Evolutionary conservation across 2,329 filamentous ascomycete genomes (phyloP).

Genomic region (Fusarium pseudocircinatum): DNA sequence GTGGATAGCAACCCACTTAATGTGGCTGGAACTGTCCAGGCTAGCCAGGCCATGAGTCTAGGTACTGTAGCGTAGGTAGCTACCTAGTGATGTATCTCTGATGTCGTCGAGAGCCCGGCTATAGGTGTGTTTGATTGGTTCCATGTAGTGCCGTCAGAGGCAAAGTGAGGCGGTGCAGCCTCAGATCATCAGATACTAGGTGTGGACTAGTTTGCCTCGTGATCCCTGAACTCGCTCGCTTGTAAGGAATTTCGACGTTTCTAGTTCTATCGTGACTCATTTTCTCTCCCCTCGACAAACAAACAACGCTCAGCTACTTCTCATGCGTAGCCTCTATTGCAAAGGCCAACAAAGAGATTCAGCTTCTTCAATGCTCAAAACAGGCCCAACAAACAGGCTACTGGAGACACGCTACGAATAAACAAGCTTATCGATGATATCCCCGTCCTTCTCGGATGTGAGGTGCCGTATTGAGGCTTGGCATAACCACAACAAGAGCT

Average conservation of each 20-base stretch:
- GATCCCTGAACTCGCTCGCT: conserved; percentile 7
- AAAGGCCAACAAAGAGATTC: conserved; percentile 2
- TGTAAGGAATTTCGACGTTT: conserved; percentile 8
- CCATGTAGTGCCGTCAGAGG: conserved; percentile 4
- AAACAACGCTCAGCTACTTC: too few relatives aligned
- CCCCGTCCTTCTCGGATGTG: conserved; percentile 22
- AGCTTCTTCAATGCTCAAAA: neutral
- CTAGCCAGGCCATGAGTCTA: neutral
- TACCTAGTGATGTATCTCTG: neutral
- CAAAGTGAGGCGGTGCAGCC: conserved; percentile 36
- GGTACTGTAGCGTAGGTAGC: neutral
- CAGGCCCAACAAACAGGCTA: conserved; percentile 31
- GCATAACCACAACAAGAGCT: neutral
- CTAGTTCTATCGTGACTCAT: conserved; percentile 13
- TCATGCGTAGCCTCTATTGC: neutral
- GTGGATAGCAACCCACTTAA: conserved; percentile 11
- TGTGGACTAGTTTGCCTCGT: neutral
- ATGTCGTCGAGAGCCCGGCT: conserved; percentile 9
- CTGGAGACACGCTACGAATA: conserved; percentile 14
- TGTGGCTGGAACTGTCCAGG: conserved; percentile 4
- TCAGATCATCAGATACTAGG: neutral
- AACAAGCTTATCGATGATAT: conserved; percentile 32
- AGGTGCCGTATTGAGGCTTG: conserved; percentile 28
- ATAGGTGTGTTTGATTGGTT: conserved; percentile 22
- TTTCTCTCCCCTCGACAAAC: neutral